phyloP scores from a whole-genome alignment of 139 green algal genomes.

The Gonium pectorale region DNA sequence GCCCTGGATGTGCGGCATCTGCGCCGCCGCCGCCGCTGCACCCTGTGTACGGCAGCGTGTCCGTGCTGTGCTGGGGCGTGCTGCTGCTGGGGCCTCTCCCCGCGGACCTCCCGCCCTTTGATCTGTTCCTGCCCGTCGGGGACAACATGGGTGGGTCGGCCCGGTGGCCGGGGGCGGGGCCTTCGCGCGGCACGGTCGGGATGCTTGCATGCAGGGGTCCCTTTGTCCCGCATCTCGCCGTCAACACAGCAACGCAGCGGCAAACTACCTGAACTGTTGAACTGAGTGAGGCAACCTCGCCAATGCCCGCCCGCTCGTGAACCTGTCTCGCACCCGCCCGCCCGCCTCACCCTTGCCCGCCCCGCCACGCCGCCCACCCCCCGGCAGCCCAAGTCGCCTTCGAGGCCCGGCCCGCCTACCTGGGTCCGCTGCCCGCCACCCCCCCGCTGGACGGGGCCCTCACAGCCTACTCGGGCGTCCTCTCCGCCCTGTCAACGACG shows the following conservation, averaged over 20 bases:
- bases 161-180: not conserved
- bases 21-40: not conserved
- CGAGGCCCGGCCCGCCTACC: not conserved
- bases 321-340: not conserved
- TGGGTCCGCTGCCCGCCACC: not conserved
- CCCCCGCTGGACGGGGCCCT: not conserved
- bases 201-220: not conserved
- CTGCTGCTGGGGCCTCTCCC: conserved; percentile 17
- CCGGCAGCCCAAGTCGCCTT: not conserved
- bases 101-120: not conserved
- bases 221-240: not conserved
- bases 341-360: not conserved
- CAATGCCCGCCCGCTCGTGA: not conserved
- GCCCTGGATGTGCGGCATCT: not conserved
- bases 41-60: no score
- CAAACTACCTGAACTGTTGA: no score
- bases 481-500: not conserved
- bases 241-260: not conserved
- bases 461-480: not conserved
- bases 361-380: not conserved
- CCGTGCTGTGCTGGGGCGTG: conserved; percentile 11
- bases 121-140: not conserved
- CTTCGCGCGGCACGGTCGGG: no score
- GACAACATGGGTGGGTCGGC: not conserved
- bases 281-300: no score